Evolutionary conservation across 2,329 filamentous ascomycete species (phyloP), one percentile per base, ranked within the genome.

Genomic region (Ophiostoma sp.): DNA sequence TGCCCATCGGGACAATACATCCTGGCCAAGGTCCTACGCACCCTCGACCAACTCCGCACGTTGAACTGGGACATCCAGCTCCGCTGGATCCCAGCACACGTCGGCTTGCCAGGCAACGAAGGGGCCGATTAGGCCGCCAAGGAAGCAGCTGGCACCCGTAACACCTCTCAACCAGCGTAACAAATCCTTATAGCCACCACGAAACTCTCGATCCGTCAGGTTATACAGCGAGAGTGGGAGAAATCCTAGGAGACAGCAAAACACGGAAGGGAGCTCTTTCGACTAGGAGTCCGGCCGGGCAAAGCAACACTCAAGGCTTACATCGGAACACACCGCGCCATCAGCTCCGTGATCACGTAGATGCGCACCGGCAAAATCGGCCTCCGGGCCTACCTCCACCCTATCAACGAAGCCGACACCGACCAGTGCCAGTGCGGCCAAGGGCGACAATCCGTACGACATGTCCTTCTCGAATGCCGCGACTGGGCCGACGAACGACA

Each of bases 401-500:
- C 15, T 6, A 50, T 50, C 48, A 6, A n/a, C 17, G n/a, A 19
- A 50, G 48, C 48, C 48, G 48, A 50, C 48, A 50, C 48, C 48
- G 48, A 50, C 17, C 15, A n/a, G 7, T 50, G 17, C 48, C 17
- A 50, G 7, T 50, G 61, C 61, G 61, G 61, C 17, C 19, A 66
- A 12, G 64, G 42, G 31, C 39, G 3, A 19, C 22, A 68, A 42
- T 45, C 42, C 2, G 25, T 68, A 68, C 64, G 42, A 31, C 64
- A 68, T 12, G 33, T 68, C 39, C 64, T 68, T 19, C 22, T 68
- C 2, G 36, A 68, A 28, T 68, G 36, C 63, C 63, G 63, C 19
- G 33, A 68, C 63, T 68, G 39, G 68, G 39, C 45, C 39, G 68
- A 55, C 25, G 68, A 70, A 42, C 68, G 68, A 55, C 8, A 55